phyloP scores from a whole-genome alignment of 768 basidiomycete genomes.

The Tylopilus intermedius region DNA sequence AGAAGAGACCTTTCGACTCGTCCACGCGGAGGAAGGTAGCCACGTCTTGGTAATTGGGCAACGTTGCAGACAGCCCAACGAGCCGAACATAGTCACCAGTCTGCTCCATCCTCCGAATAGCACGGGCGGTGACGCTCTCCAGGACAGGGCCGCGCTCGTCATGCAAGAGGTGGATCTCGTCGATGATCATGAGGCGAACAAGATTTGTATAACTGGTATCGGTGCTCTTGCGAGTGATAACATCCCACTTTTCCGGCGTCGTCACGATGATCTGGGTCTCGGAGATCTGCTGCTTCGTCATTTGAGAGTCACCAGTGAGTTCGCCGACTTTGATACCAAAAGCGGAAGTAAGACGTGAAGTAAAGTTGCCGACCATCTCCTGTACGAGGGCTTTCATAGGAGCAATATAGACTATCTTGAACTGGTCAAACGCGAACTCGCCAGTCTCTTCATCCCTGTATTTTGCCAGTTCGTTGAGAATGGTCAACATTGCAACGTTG shows the following conservation, averaged over 20 bases:
- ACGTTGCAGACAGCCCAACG: conserved; percentile 91
- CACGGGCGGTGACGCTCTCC: conserved; percentile 84
- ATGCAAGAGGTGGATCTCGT: conserved; percentile 96
- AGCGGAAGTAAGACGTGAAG: conserved; percentile 53
- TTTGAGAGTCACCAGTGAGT: conserved; percentile 94
- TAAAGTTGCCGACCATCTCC: conserved; percentile 97
- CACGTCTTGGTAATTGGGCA: conserved; percentile 98
- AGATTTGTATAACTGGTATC: conserved; percentile 97
- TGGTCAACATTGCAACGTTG: conserved; percentile 94
- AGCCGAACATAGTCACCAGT: conserved; percentile 89
- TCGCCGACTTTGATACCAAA: conserved; percentile 87
- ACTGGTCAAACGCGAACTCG: conserved; percentile 75
- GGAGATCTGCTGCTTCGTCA: conserved; percentile 95
- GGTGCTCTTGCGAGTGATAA: conserved; percentile 96
- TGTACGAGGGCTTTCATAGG: conserved; percentile 99
- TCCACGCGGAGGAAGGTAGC: conserved; percentile 96
- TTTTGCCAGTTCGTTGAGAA: conserved; percentile 86
- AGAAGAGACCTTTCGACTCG: conserved; percentile 86
- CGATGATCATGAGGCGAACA: conserved; percentile 93
- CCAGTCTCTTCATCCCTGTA: conserved; percentile 81
- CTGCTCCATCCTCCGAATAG: conserved; percentile 92
- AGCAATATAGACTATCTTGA: conserved; percentile 97
- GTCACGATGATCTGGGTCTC: conserved; percentile 98
- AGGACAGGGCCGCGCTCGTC: conserved; percentile 97
- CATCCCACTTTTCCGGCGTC: conserved; percentile 99